These are phyloP conservation scores for Jacaranda mimosifolia DNA, from an alignment of 257 asterid species.

Conservation along the genomic window DNA sequence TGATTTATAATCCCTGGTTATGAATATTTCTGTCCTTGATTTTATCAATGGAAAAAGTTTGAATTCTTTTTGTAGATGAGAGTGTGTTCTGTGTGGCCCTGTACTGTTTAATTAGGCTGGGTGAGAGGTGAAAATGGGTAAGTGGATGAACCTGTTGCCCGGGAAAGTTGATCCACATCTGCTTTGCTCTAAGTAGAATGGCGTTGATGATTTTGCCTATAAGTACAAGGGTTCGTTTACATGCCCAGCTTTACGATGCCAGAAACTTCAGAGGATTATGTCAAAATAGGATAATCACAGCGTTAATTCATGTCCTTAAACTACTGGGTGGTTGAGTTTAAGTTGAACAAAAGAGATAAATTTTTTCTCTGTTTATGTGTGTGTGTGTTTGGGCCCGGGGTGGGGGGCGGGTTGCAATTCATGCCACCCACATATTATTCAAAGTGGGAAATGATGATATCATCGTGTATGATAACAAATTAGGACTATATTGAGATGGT, in stretches of 20 bases:
- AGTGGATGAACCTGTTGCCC: not conserved
- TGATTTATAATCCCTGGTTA: constrained; percentile 1
- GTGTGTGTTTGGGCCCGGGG: not conserved
- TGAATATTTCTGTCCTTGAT: not conserved
- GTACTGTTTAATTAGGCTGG: no score
- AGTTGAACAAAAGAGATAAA: not conserved
- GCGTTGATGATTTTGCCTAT: not conserved
- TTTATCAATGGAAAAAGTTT: not conserved
- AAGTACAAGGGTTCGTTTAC: not conserved
- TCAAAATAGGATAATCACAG: not conserved
- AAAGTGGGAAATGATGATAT: no score
- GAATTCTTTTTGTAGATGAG: not conserved
- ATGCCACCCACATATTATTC: not conserved
- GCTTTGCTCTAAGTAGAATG: not conserved
- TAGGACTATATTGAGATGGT: no score
- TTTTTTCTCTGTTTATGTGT: no score
- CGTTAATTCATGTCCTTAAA: not conserved
- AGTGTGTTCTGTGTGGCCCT: no score
- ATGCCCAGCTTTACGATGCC: not conserved
- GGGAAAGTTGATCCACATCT: not conserved
- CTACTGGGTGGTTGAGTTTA: not conserved
- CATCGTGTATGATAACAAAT: no score
- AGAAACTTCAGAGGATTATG: not conserved
- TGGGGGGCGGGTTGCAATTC: not conserved
- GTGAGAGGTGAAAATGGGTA: not conserved